Conservation (phyloP, 1,284 basidiomycete species). For the Puccinia coronata region DNA sequence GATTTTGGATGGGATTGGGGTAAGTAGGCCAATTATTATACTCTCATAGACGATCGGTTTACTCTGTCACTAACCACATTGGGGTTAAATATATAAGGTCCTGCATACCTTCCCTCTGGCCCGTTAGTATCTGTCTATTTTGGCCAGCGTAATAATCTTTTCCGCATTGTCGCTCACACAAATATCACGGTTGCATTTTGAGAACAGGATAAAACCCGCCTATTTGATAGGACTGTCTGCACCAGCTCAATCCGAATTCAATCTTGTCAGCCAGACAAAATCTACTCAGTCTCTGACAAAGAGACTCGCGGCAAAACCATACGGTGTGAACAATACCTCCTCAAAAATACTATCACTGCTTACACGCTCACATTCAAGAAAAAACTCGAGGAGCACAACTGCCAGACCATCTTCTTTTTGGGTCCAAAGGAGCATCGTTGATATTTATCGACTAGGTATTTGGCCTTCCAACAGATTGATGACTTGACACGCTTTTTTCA, state of each 20-base stretch:
- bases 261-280: background rate
- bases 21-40: background rate
- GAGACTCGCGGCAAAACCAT: background rate
- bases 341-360: background rate
- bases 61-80: background rate
- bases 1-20: slow-evolving; percentile 58
- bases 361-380: background rate
- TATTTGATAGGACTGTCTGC: slow-evolving; percentile 40
- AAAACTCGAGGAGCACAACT: background rate
- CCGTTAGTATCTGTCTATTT: slow-evolving; percentile 29
- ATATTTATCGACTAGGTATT: slow-evolving; percentile 46
- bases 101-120: slow-evolving; percentile 41
- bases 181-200: background rate
- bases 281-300: background rate
- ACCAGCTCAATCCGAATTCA: background rate
- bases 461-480: background rate
- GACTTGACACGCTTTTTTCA: no score
- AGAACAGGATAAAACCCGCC: slow-evolving; percentile 20
- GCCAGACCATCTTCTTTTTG: background rate
- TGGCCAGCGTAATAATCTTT: background rate
- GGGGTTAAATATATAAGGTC: slow-evolving; percentile 6
- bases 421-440: slow-evolving; percentile 38
- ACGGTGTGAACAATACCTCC: slow-evolving; percentile 5
- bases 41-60: background rate
- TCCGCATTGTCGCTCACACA: background rate